Percentiles rank a stretch among this genome's conserved stretches.
phyloP scores from a whole-genome alignment of 2,329 filamentous ascomycete genomes.

The Fusarium neocosmosporiellum region DNA sequence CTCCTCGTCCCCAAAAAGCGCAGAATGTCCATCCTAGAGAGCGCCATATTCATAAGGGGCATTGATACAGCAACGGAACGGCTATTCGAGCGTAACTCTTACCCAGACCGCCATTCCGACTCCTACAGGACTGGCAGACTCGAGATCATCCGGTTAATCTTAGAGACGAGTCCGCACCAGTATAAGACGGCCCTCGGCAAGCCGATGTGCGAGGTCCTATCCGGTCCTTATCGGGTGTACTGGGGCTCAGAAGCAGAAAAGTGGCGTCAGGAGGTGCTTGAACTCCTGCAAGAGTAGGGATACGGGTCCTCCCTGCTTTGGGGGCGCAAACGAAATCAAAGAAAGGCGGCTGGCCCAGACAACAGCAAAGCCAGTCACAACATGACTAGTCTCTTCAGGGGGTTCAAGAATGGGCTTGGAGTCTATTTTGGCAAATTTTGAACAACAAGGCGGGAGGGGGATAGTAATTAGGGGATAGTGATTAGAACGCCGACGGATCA shows the following conservation, averaged over 20 bases:
- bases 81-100: no score
- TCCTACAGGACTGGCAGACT: not conserved
- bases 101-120: no score
- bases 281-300: not conserved
- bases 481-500: not conserved
- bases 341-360: not conserved
- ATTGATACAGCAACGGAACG: no score
- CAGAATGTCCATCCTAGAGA: not conserved
- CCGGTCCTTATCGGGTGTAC: no score
- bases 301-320: not conserved
- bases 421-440: not conserved
- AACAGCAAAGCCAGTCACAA: not conserved
- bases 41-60: not conserved
- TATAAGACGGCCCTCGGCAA: not conserved
- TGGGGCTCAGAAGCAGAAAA: not conserved
- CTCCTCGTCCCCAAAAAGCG: not conserved
- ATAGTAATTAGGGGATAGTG: not conserved
- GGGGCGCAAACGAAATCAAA: not conserved
- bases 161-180: not conserved
- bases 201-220: not conserved
- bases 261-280: not conserved
- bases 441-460: not conserved
- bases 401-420: not conserved
- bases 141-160: not conserved
- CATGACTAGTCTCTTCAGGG: rapidly evolving